These are phyloP conservation scores for Bauhinia variegata DNA, from an alignment of 306 rosid genomes.

Conservation along the genomic window DNA sequence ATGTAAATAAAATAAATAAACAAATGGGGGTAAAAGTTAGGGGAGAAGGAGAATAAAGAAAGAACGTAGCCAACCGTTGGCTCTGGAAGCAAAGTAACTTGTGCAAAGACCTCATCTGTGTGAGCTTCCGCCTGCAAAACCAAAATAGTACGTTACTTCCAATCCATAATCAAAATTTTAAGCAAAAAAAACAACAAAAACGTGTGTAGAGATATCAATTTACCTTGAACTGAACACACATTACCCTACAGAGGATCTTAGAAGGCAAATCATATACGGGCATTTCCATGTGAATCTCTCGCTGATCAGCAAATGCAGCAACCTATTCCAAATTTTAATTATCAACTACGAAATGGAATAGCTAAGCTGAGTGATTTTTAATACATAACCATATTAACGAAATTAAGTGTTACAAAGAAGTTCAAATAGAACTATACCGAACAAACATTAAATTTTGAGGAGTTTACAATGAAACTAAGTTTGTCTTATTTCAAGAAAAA, in stretches of 20 bases:
- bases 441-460: not conserved
- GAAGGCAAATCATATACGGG: slow-evolving; percentile 56
- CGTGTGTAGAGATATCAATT: not conserved
- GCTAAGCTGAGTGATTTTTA: not conserved
- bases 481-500: not conserved
- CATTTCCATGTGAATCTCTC: slow-evolving; percentile 47
- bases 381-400: slow-evolving; percentile 18
- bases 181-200: not conserved
- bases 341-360: slow-evolving; percentile 4
- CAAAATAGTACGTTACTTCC: slow-evolving; percentile 17
- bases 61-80: slow-evolving; percentile 38
- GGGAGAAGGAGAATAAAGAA: not conserved
- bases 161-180: not conserved
- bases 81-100: slow-evolving; percentile 58
- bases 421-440: not conserved
- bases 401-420: no score
- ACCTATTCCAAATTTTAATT: slow-evolving; percentile 49
- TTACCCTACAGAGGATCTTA: slow-evolving; percentile 68
- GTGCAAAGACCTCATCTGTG: slow-evolving; percentile 67
- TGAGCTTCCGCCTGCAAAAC: slow-evolving; percentile 58
- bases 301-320: slow-evolving; percentile 40
- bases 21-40: not conserved
- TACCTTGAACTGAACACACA: slow-evolving; percentile 59
- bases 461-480: not conserved
- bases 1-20: not conserved